Conservation (phyloP, 805 yeast species). For the Kazachstania viticola region DNA sequence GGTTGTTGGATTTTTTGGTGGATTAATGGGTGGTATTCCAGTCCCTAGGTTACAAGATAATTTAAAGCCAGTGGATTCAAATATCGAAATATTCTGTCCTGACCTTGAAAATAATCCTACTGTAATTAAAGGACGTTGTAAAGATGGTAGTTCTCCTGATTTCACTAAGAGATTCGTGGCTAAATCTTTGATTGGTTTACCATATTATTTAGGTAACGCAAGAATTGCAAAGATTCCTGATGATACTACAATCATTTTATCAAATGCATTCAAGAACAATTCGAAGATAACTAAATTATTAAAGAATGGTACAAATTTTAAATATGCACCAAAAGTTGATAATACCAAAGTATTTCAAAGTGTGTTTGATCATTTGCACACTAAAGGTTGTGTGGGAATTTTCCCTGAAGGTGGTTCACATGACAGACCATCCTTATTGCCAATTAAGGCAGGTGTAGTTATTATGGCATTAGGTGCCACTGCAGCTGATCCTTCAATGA, state of each 20-base stretch:
- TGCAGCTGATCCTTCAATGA: constrained; percentile 60
- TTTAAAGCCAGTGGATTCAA: constrained; percentile 49
- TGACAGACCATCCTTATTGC: constrained; percentile 83
- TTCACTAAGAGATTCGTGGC: constrained; percentile 52
- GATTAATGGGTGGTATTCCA: constrained; percentile 69
- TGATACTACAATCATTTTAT: constrained; percentile 57
- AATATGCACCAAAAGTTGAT: constrained; percentile 71
- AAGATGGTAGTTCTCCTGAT: constrained; percentile 6
- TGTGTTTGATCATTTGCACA: constrained; percentile 72
- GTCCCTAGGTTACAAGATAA: constrained; percentile 88
- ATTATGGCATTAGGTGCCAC: constrained; percentile 95
- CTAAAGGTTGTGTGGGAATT: constrained; percentile 75
- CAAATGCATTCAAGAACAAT: constrained; percentile 56
- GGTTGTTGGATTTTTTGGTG: constrained; percentile 66
- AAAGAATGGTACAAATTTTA: constrained; percentile 48
- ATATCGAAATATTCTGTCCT: constrained; percentile 45
- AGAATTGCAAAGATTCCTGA: constrained; percentile 56
- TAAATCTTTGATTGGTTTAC: constrained; percentile 64
- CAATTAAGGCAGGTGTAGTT: constrained; percentile 94
- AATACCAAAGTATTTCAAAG: constrained; percentile 69
- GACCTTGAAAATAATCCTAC: constrained; percentile 36
- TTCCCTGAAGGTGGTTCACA: constrained; percentile 99
- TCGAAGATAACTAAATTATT: constrained; percentile 35
- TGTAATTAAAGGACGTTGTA: constrained; percentile 44
- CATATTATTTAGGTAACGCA: constrained; percentile 65